phyloP scores from a whole-genome alignment of 352 stramenopile species.

The Pythium phragmitis region DNA sequence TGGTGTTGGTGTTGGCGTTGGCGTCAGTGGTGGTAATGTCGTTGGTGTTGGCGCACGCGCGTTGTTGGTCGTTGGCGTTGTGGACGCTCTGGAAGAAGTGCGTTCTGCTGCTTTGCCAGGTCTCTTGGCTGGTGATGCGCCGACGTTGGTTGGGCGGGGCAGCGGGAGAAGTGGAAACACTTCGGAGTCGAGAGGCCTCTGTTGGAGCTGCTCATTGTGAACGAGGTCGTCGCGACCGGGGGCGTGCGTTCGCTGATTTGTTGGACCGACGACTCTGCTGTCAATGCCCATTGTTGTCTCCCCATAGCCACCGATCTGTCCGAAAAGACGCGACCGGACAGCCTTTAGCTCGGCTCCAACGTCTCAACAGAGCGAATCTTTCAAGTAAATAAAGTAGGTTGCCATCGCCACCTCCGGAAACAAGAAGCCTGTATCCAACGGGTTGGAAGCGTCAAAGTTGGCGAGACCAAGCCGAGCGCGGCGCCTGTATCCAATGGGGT shows the following conservation, averaged over 20 bases:
- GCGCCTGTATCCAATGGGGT: too few relatives aligned
- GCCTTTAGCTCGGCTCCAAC: neutral
- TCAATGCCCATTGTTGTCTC: neutral
- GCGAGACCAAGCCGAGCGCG: too few relatives aligned
- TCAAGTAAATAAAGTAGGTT: neutral
- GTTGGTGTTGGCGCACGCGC: neutral
- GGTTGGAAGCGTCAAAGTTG: too few relatives aligned
- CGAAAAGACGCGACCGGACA: neutral
- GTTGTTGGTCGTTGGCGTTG: conserved; percentile 1
- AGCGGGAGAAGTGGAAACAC: neutral
- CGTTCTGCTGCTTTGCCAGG: neutral
- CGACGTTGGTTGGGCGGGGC: neutral
- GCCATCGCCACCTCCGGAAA: too few relatives aligned
- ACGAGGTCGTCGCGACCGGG: neutral
- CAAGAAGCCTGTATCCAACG: too few relatives aligned
- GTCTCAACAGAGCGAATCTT: neutral
- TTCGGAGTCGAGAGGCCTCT: neutral
- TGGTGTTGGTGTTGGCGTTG: neutral
- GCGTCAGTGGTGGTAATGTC: neutral
- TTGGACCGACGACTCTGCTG: neutral
- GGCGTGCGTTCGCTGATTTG: neutral
- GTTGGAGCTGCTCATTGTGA: neutral
- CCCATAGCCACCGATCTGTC: neutral
- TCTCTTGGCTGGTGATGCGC: neutral
- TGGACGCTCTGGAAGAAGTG: neutral